A percentile compares a stretch with the other conserved stretches of the same genome.
Evolutionary conservation across 805 yeast genomes (phyloP).

Genomic region (Candida fluviatilis): DNA sequence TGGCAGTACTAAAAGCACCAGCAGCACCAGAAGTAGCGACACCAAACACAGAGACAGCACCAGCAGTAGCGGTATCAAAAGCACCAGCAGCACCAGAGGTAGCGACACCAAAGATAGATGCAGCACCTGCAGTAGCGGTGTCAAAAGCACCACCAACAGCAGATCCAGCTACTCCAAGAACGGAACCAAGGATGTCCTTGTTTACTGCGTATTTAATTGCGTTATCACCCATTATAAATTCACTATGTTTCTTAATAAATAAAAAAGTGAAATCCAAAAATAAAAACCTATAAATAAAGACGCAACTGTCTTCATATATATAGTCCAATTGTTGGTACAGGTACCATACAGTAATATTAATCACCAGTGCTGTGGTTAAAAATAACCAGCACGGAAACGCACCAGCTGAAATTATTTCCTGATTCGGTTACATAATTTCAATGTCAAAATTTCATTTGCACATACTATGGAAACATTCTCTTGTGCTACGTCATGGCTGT

Average conservation of each 20-base stretch:
- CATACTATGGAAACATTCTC: no score
- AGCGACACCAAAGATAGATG: slow-evolving; percentile 12
- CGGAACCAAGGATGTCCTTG: slow-evolving; percentile 7
- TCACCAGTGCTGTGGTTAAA: no score
- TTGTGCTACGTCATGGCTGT: no score
- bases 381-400: not conserved
- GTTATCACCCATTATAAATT: slow-evolving; percentile 21
- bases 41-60: slow-evolving; percentile 7
- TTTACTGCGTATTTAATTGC: slow-evolving; percentile 27
- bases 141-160: slow-evolving; percentile 11
- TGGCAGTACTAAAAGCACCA: slow-evolving; percentile 9
- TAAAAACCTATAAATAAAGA: no score
- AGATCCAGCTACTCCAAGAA: slow-evolving; percentile 7
- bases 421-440: not conserved
- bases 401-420: not conserved
- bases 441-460: no score
- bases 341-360: no score
- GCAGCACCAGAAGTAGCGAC: slow-evolving; percentile 14
- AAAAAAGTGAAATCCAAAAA: not conserved
- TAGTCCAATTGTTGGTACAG: no score
- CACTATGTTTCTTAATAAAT: slow-evolving; percentile 2
- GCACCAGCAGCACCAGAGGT: slow-evolving; percentile 12
- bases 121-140: slow-evolving; percentile 8
- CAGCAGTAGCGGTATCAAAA: slow-evolving; percentile 9
- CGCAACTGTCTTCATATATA: no score